Base-by-base conservation (phyloP, 2,329 filamentous ascomycete species). In the Colletotrichum zoysiae region DNA sequence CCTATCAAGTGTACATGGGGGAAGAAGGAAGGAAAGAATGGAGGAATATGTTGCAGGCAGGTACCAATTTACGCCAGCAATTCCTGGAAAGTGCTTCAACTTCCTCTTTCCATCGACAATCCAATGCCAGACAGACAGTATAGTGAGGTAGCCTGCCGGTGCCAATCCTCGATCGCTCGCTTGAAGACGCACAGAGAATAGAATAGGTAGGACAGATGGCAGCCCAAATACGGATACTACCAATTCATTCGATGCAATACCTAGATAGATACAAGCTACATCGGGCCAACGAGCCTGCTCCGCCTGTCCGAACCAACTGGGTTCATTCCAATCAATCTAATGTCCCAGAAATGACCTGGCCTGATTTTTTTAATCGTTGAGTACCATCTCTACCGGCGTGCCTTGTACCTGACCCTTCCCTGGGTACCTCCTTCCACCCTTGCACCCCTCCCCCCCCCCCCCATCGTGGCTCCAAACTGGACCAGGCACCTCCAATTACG, bases 341-440 rank as follows among this genome's bases (percentile, higher is more conserved):
- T 68, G 30, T 65, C 46, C 30, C 50, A 51, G 64, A 55, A 65
- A 44, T 46, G 57, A 48, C 59, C 55, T 40, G 55, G 66, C 59
- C 70, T 72, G 42, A 50, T 64, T 72, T 71, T 46, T 40, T 40
- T 70, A 65, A 72, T 69, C 70, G 70, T 72, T 72, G 70, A 72
- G 70, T 70, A 70, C 60, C 40, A 44, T 46, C 61, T 55, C 50
- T 26, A 23, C 38, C 30, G 30, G 46, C 30, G n/a, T 38, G 26
- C 38, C 40, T 18, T 64, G 61, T 64, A 64, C 61, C 61, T 56
- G 58, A 56, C 53, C 64, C 33, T 63, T 26, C 58, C 58, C 50
- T 46, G 46, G 38, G 58, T 63, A 71, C 69, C 53, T 59, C 67
- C 62, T 70, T 42, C 38, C 53, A 11, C 35, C 14, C 38, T 12